phyloP scores from a whole-genome alignment of 2,329 filamentous ascomycete species.

The Trichoderma sp. region DNA sequence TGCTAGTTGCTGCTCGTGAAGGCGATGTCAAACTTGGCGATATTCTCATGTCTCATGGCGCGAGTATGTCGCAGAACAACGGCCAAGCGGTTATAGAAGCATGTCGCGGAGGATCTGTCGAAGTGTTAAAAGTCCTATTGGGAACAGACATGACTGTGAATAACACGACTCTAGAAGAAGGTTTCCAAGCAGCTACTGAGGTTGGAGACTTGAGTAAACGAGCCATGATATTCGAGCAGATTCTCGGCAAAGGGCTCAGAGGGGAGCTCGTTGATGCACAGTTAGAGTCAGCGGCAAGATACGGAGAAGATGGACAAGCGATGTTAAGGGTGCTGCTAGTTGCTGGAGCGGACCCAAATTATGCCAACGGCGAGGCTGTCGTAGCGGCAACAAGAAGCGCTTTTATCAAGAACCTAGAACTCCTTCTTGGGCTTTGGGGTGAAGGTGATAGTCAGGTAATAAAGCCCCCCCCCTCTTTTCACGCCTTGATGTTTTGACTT shows the following conservation, averaged over 20 bases:
- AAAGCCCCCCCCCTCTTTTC: background rate
- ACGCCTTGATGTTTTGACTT: background rate
- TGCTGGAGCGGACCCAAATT: constrained; percentile 58
- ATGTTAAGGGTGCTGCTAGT: constrained; percentile 54
- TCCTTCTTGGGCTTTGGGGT: constrained; percentile 52
- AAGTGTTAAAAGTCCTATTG: constrained; percentile 54
- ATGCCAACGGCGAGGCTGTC: constrained; percentile 56
- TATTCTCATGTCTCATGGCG: constrained; percentile 54
- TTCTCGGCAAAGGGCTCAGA: constrained; percentile 52
- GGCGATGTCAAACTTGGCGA: constrained; percentile 55
- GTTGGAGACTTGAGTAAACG: constrained; percentile 52
- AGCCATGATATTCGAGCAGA: constrained; percentile 51
- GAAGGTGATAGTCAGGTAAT: constrained; percentile 44
- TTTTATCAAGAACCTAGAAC: constrained; percentile 51
- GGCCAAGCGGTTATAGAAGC: constrained; percentile 58
- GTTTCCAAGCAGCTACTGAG: constrained; percentile 58
- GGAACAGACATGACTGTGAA: constrained; percentile 43
- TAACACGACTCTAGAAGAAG: constrained; percentile 49
- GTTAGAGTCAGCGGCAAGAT: constrained; percentile 55
- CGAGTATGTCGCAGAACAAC: constrained; percentile 51
- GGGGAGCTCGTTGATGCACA: constrained; percentile 56
- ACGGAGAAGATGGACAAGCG: constrained; percentile 50
- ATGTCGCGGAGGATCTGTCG: constrained; percentile 52
- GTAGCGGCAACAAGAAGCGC: constrained; percentile 56
- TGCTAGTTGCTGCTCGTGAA: constrained; percentile 54